Base-by-base conservation (phyloP, 2,329 filamentous ascomycete species). In the Cordyceps fumosorosea region DNA sequence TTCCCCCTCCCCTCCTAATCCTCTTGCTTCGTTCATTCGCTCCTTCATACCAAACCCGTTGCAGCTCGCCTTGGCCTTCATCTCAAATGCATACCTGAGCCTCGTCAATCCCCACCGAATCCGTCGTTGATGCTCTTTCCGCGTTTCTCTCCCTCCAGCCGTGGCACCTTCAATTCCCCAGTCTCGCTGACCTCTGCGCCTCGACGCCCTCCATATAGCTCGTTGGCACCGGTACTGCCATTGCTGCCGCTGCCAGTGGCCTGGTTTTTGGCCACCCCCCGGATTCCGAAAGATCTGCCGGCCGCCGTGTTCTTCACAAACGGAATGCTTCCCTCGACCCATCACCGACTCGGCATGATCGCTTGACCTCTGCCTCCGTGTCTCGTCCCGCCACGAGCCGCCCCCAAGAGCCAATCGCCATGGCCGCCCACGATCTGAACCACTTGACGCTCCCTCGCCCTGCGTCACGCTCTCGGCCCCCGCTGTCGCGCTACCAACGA, bases 171-270 rank as follows among this genome's bases (percentile, higher is more conserved):
- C 5, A 55, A 55, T 48, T 50, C 22, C 55, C 34, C 24, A 34
- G 44, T 53, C 50, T 53, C 63, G 56, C 59, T 65, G 26, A 32
- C 37, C 44, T 51, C 16, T 8, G 16, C 11, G 34, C 10, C 20
- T 47, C 20, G 26, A 58, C 37, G 52, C 64, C 62, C 65, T 5
- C 16, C 14, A n/a, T 59, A 55, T 69, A 86, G 84, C 82, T 86
- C 69, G 81, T 85, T 74, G 84, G 83, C 73, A 81, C 83, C 67
- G 82, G 84, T 73, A 83, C 83, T 74, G 83, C 82, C 66, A 80
- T 85, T 72, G 84, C 83, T 74, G 82, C 83, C 69, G 83, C 83
- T 67, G 78, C 82, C 72, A 80, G 78, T 67, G 83, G 84, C 67
- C 75, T 86, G 65, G 81, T 82, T 66, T 85, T 86, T 72, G 83